A percentile compares a stretch with the other conserved stretches of the same genome.
These are phyloP conservation scores for Hyaloscypha finlandica DNA, from an alignment of 495 filamentous ascomycete genomes.

Conservation along the genomic window DNA sequence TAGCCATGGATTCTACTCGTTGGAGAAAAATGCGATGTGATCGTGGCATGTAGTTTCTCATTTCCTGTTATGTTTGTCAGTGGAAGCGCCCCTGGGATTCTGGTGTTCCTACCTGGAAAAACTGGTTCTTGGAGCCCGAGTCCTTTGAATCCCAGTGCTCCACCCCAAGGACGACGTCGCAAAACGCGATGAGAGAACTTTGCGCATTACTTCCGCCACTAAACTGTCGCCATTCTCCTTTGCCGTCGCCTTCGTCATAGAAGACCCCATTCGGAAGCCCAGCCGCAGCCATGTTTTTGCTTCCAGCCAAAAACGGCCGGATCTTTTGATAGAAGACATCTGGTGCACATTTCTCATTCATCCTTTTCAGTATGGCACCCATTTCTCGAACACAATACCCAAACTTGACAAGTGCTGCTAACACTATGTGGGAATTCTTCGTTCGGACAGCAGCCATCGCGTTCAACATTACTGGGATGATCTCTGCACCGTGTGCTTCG, in stretches of 20 bases:
- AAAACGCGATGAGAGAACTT: conserved; percentile 37
- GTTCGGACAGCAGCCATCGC: conserved; percentile 26
- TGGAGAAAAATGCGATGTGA: conserved; percentile 34
- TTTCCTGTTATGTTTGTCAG: conserved; percentile 24
- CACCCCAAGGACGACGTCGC: conserved; percentile 36
- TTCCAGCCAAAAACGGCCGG: conserved; percentile 35
- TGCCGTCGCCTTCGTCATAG: conserved; percentile 33
- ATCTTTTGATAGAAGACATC: conserved; percentile 34
- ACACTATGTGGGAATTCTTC: conserved; percentile 18
- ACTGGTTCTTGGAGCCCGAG: conserved; percentile 16
- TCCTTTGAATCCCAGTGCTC: conserved; percentile 22
- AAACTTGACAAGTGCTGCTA: conserved; percentile 20
- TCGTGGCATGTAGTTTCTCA: conserved; percentile 38
- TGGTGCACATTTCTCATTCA: conserved; percentile 34
- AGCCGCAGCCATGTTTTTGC: conserved; percentile 32
- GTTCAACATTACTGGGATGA: conserved; percentile 28
- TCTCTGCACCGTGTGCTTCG: conserved; percentile 29
- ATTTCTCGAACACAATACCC: conserved; percentile 22
- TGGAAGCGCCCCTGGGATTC: neutral
- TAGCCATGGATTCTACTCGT: conserved; percentile 22
- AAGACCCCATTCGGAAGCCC: conserved; percentile 35
- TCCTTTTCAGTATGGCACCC: conserved; percentile 27
- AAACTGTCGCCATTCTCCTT: conserved; percentile 28
- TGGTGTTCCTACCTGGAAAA: conserved; percentile 16
- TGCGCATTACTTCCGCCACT: conserved; percentile 39